Evolutionary conservation across 345 rosid species (phyloP).

Genomic region (Draba incana): DNA sequence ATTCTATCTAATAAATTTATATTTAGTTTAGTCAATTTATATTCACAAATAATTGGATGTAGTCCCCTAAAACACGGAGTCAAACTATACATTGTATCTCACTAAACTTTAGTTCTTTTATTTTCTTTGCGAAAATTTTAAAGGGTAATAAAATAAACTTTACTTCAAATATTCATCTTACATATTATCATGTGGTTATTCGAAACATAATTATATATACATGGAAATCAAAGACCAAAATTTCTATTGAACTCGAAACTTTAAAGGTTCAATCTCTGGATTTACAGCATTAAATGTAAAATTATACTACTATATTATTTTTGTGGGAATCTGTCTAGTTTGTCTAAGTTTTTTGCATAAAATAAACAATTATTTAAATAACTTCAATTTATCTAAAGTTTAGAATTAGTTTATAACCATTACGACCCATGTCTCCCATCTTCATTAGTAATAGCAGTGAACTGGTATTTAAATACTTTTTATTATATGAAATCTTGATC

Average conservation of each 20-base stretch:
- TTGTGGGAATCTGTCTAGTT: conserved; percentile 23
- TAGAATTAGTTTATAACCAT: conserved; percentile 22
- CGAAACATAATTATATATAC: neutral
- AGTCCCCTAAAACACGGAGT: conserved; percentile 36
- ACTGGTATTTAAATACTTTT: conserved; percentile 8
- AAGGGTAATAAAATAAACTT: neutral
- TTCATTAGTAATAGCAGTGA: conserved; percentile 11
- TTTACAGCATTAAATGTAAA: neutral
- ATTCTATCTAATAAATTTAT: neutral
- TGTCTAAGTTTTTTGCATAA: conserved; percentile 19
- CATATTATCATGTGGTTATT: neutral
- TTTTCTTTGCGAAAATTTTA: neutral
- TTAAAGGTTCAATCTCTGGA: neutral
- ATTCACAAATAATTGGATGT: neutral
- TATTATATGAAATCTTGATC: conserved; percentile 16
- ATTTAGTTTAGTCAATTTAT: neutral
- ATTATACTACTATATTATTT: no score
- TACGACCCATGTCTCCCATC: conserved; percentile 36
- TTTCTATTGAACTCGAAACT: neutral
- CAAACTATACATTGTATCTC: conserved; percentile 30
- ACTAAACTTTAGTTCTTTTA: conserved; percentile 16
- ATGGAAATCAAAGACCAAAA: neutral
- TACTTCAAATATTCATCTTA: neutral
- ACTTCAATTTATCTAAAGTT: conserved; percentile 8
- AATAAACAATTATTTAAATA: neutral